Evolutionary conservation across 2,329 filamentous ascomycete genomes (phyloP).

Genomic region (Balansia obtecta): DNA sequence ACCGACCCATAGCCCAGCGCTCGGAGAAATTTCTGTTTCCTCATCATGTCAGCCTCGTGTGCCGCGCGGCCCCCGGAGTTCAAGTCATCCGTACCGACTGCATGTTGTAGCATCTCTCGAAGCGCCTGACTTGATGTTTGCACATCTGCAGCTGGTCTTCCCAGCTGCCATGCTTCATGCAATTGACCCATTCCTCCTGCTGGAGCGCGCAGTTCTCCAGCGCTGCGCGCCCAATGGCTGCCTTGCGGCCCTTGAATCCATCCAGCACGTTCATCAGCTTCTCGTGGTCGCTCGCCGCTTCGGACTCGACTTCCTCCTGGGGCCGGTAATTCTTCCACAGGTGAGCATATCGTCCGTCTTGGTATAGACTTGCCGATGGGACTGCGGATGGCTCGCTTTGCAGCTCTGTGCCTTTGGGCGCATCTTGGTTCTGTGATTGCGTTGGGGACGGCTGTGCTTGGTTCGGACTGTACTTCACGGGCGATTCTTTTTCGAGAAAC

Average conservation of each 20-base stretch:
- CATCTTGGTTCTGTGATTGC: slow-evolving; percentile 5
- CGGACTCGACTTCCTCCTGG: slow-evolving; percentile 54
- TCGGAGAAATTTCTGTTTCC: slow-evolving; percentile 64
- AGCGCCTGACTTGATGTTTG: slow-evolving; percentile 58
- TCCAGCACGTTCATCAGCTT: slow-evolving; percentile 70
- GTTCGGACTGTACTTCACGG: slow-evolving; percentile 48
- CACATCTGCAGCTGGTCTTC: slow-evolving; percentile 68
- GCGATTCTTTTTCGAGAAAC: slow-evolving; percentile 73
- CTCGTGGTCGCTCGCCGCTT: slow-evolving; percentile 63
- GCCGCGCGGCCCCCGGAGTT: too few relatives aligned
- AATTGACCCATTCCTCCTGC: slow-evolving; percentile 70
- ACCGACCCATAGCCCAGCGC: slow-evolving; percentile 75
- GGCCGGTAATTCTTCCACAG: slow-evolving; percentile 88
- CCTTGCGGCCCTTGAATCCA: slow-evolving; percentile 71
- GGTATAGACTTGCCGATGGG: slow-evolving; percentile 40
- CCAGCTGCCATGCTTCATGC: slow-evolving; percentile 63
- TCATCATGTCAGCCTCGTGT: neutral
- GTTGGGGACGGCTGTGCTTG: slow-evolving; percentile 11
- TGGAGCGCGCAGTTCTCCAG: slow-evolving; percentile 89
- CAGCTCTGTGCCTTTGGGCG: slow-evolving; percentile 10
- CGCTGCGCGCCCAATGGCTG: slow-evolving; percentile 65
- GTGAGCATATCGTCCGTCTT: slow-evolving; percentile 59
- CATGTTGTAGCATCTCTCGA: slow-evolving; percentile 80
- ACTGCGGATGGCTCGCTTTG: slow-evolving; percentile 18
- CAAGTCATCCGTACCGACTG: slow-evolving; percentile 47